Conservation (phyloP, 176 grass and related monocot species). For the bread wheat (Triticum aestivum) region DNA sequence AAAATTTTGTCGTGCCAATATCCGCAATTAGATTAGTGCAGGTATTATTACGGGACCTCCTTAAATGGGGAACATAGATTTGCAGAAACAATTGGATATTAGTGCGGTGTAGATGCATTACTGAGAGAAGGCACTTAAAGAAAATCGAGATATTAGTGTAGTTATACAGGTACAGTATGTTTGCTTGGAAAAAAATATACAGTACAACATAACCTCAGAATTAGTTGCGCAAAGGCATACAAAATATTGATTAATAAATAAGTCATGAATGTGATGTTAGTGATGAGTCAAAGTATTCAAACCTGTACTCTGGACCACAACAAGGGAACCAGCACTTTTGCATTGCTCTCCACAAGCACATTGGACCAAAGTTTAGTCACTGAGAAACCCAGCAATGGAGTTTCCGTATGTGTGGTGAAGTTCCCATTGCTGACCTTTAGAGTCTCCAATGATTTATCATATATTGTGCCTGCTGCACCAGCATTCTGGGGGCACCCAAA, state of each 20-base stretch:
- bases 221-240: slow-evolving; percentile 10
- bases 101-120: neutral
- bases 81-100: neutral
- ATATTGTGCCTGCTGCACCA: slow-evolving; percentile 90
- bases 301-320: slow-evolving; percentile 99
- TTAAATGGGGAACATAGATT: neutral
- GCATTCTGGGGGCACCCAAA: slow-evolving; percentile 85
- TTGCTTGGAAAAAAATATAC: neutral
- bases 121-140: neutral
- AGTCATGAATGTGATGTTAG: neutral
- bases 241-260: neutral
- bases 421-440: slow-evolving; percentile 97
- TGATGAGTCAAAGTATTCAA: slow-evolving; percentile 15
- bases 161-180: neutral
- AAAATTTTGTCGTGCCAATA: neutral
- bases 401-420: slow-evolving; percentile 86
- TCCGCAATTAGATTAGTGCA: slow-evolving; percentile 20
- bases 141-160: neutral
- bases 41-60: neutral
- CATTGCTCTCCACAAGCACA: slow-evolving; percentile 83
- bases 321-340: slow-evolving; percentile 90
- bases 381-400: slow-evolving; percentile 94
- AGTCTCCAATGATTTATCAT: slow-evolving; percentile 84
- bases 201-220: neutral
- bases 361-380: slow-evolving; percentile 83